Evolutionary conservation across 139 green algal genomes (phyloP), one percentile per base, ranked within the genome.

Genomic region (Chlamydomonas applanata): DNA sequence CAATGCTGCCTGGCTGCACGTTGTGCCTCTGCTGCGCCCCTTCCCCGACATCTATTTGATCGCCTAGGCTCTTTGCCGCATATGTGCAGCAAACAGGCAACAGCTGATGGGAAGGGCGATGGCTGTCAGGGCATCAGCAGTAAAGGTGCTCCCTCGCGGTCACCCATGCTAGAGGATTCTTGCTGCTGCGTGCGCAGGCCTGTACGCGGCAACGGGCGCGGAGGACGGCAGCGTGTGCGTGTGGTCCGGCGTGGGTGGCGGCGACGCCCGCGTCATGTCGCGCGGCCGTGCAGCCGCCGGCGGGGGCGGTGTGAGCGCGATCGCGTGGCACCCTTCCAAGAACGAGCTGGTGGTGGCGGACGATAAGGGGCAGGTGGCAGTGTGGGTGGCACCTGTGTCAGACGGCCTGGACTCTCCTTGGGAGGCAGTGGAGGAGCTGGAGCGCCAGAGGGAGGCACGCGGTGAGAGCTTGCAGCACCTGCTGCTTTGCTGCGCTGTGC

Each of bases 131-230:
- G n/a, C n/a, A n/a, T 22, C 54, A 9, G 22, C 9, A 11, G 54
- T 29, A 4, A 62, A 27, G 22, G 11, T 62, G 22, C 54, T 9
- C 11, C 11, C 54, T 7, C 54, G 22, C 13, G 13, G 54, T 14
- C 54, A 62, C 11, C 54, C 9, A 17, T 29, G 54, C 54, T 49
- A 11, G 11, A 7, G 40, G 40, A 7, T 49, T 11, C 40, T 49
- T 11, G 7, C 59, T 66, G 59, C 25, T 66, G 59, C 59, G 3
- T 22, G 40, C 25, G 34, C 77, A 91, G 89, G 89, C 33, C 78
- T 94, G 25, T 97, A 97, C 78, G 61, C 90, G 0, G 85, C 85
- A 1, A 88, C 87, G 5, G 87, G 83, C 1, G 86, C 68, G 44
- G 32, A 59, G 20, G 91, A 96, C 79, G 64, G 85, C 35, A 66